These are phyloP conservation scores for Geranomyces variabilis DNA, from an alignment of 192 early-diverging fungal genomes.

Conservation along the genomic window DNA sequence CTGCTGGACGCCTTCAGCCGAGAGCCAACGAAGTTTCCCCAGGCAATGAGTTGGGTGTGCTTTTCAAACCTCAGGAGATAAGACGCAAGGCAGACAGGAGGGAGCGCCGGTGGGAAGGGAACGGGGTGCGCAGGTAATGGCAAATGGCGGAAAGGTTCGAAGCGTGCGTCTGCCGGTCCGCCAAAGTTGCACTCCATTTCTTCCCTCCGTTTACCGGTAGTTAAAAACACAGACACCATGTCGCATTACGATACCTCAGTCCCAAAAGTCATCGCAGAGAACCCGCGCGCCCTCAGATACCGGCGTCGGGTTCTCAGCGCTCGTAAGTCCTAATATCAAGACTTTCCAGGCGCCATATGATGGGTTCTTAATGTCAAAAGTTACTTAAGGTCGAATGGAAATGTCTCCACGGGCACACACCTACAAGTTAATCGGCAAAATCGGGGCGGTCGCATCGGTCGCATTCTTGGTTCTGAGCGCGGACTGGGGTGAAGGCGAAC, in stretches of 20 bases:
- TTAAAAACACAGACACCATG: not conserved
- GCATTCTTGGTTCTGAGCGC: constrained; percentile 13
- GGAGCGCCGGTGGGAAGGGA: too few species aligned
- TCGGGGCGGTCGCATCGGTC: constrained; percentile 12
- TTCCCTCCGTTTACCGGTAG: too few species aligned
- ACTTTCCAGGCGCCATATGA: not conserved
- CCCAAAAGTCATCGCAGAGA: constrained; percentile 26
- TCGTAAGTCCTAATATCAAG: constrained; percentile 5
- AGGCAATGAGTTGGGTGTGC: too few species aligned
- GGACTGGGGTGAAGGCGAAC: constrained; percentile 33
- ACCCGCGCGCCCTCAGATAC: constrained; percentile 19
- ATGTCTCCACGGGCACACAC: not conserved
- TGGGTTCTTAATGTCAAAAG: not conserved
- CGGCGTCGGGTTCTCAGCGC: constrained; percentile 20
- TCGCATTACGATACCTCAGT: constrained; percentile 32
- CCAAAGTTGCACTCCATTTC: too few species aligned
- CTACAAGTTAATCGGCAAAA: not conserved
- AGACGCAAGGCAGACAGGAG: too few species aligned
- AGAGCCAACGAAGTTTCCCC: too few species aligned
- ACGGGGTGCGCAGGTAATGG: too few species aligned
- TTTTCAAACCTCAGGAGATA: too few species aligned
- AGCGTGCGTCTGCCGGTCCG: too few species aligned
- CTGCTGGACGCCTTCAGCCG: too few species aligned
- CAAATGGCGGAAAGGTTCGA: too few species aligned
- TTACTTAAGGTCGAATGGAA: constrained; percentile 10